phyloP scores from a whole-genome alignment of 2,329 filamentous ascomycete species.

The Hypoxylon sp. region DNA sequence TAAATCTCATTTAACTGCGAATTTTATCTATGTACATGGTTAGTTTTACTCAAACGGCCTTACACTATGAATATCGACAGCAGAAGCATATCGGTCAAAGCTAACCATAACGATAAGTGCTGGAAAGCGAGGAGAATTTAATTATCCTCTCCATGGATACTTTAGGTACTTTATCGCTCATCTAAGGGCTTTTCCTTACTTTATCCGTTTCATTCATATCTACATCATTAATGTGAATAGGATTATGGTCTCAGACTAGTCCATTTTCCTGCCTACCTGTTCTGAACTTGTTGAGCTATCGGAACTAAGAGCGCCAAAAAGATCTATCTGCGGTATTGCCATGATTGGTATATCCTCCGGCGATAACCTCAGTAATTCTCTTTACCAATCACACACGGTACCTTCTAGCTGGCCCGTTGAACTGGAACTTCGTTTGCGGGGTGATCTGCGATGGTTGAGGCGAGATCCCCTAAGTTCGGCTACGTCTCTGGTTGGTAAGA shows the following conservation, averaged over 20 bases:
- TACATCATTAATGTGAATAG: neutral
- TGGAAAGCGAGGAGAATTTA: too few species aligned
- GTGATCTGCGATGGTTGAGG: constrained; percentile 17
- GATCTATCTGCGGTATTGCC: neutral
- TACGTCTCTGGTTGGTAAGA: constrained; percentile 30
- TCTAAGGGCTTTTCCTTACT: too few species aligned
- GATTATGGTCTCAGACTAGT: constrained; percentile 5
- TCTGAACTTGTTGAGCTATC: neutral
- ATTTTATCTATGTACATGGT: neutral
- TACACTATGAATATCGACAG: neutral
- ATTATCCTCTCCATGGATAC: too few species aligned
- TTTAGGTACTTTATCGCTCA: too few species aligned
- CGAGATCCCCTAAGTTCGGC: constrained; percentile 10
- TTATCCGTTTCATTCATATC: neutral
- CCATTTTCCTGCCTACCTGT: too few species aligned
- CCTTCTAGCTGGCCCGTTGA: neutral
- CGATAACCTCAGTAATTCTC: neutral
- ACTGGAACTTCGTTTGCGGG: neutral
- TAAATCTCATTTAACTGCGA: neutral
- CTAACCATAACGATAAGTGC: too few species aligned
- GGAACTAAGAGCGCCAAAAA: neutral
- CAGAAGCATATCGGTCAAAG: neutral
- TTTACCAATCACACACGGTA: neutral
- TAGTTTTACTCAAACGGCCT: neutral
- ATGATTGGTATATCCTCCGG: neutral